Base-by-base conservation (phyloP, 2,329 filamentous ascomycete species). In the Diplodia scrobiculata region DNA sequence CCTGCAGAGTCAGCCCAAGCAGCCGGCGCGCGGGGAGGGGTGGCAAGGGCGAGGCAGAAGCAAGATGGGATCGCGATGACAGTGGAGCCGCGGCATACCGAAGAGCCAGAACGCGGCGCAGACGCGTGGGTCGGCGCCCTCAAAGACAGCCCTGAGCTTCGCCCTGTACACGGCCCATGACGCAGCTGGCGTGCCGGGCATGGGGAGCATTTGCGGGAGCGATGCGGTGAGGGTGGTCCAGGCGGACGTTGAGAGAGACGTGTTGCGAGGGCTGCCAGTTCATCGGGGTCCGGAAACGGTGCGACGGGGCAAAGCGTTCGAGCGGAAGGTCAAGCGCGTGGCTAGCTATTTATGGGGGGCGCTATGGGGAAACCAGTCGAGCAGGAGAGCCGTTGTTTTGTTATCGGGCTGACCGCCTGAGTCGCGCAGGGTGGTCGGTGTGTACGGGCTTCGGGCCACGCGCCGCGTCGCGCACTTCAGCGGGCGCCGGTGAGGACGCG, bases 81-180 rank as follows among this genome's bases (percentile, higher is more conserved):
- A 21, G 41, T 7, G 45, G 41, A 21, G 36, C 71, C 81, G 97
- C 94, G 21, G 64, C 64, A 71, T 81, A 97, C 94, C 94, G 74
- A 98, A 96, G 1, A 97, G 83, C 93, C 93, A 98, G 74, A 98
- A 98, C 32, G 94, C 91, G 60, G 88, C 74, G 66, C 91, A 84
- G 17, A 97, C 91, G 60, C 88, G 83, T 1, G 84, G 83, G 73
- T 96, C 88, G 55, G 87, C 85, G 67, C 88, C 88, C 34, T 84
- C 83, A 66, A 95, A 87, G 53, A 90, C 72, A 21, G 83, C 80
- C 59, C 79, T 81, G 29, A 95, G 73, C 41, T 91, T 87, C 29
- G 88, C 86, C 67, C 83, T 83, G 77, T 91, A 94, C 66, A 86
- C 77, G n/a, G 87, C 84, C 89, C 91, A 93, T 55, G 90, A 91